phyloP scores from a whole-genome alignment of 768 basidiomycete genomes.

The Kwoniella heveanensis region DNA sequence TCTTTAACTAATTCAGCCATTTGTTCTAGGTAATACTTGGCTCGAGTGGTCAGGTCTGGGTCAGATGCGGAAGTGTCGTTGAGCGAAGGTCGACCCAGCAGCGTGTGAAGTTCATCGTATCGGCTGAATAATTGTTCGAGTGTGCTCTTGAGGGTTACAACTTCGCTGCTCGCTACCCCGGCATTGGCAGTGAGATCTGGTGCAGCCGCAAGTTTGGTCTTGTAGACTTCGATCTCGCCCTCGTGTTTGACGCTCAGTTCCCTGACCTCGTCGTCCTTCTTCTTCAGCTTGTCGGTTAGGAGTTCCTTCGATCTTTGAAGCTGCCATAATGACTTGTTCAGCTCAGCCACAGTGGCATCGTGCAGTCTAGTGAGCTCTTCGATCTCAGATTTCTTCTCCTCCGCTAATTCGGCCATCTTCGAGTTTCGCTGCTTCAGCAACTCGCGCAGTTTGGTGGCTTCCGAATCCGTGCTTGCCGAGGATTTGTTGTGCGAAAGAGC shows the following conservation, averaged over 20 bases:
- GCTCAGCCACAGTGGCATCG: background rate
- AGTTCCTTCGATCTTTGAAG: slow-evolving; percentile 2
- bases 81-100: background rate
- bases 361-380: slow-evolving; percentile 2
- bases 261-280: slow-evolving; percentile 59
- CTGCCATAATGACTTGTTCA: background rate
- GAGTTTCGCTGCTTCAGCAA: slow-evolving; percentile 63
- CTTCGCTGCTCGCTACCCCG: background rate
- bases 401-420: slow-evolving; percentile 64
- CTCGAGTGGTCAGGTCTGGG: background rate
- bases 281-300: slow-evolving; percentile 2
- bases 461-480: slow-evolving; percentile 57
- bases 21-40: background rate
- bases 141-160: background rate
- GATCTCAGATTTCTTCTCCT: slow-evolving; percentile 61
- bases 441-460: slow-evolving; percentile 66
- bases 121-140: background rate
- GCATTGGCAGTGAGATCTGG: background rate
- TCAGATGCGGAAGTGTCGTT: background rate
- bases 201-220: background rate
- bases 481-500: background rate
- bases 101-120: background rate
- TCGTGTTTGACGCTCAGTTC: slow-evolving; percentile 44
- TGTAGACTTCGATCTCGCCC: background rate
- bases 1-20: background rate